Evolutionary conservation across 2,329 filamentous ascomycete species (phyloP).

Genomic region (Huntiella moniliformis): DNA sequence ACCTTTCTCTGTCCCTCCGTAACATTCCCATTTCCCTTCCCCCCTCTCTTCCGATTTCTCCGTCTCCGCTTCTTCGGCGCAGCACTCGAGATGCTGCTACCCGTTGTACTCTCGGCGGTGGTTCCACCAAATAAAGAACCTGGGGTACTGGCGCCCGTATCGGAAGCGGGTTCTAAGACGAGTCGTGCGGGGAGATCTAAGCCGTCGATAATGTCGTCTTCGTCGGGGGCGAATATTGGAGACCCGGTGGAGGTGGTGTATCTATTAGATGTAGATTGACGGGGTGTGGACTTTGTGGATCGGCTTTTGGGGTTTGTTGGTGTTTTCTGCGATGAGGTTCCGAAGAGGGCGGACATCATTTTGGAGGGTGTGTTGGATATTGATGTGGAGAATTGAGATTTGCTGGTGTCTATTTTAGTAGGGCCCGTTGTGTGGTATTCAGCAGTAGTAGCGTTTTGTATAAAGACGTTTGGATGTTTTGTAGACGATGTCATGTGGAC

Average conservation of each 20-base stretch:
- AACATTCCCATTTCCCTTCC: neutral
- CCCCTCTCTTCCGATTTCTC: neutral
- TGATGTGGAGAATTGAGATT: neutral
- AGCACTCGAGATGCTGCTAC: neutral
- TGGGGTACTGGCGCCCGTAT: neutral
- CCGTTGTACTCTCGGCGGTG: slow-evolving; percentile 6
- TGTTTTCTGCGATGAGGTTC: neutral
- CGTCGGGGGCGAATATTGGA: slow-evolving; percentile 7
- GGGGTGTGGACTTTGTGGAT: slow-evolving; percentile 5
- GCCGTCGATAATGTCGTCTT: slow-evolving; percentile 11
- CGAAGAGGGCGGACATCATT: slow-evolving; percentile 10
- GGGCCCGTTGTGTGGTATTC: neutral
- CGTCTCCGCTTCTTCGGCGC: slow-evolving; percentile 2
- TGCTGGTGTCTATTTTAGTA: slow-evolving; percentile 9
- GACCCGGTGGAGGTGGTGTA: slow-evolving; percentile 1
- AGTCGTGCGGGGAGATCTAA: slow-evolving; percentile 4
- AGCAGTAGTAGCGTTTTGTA: slow-evolving; percentile 4
- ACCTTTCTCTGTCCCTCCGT: neutral
- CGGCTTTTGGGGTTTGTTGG: too few species aligned
- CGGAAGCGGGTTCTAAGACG: neutral
- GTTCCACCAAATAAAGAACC: slow-evolving; percentile 3
- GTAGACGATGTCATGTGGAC: slow-evolving; percentile 3
- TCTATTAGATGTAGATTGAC: neutral
- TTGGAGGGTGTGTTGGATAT: slow-evolving; percentile 1
- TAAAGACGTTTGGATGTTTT: neutral